These are phyloP conservation scores for Coffea canephora DNA, from an alignment of 257 asterid genomes.

Conservation along the genomic window DNA sequence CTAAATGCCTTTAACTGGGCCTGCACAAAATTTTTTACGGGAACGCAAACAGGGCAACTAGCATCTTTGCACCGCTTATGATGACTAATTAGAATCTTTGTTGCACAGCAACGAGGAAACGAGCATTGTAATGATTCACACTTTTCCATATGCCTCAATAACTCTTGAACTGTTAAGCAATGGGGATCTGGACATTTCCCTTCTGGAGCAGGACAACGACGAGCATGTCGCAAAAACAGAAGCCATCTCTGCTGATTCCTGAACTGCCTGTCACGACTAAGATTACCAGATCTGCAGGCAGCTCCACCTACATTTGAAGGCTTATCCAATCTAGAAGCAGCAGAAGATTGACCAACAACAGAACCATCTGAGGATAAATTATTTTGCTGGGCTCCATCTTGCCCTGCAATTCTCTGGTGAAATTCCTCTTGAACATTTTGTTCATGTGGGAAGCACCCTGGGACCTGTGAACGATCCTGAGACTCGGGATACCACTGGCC, in stretches of 20 bases:
- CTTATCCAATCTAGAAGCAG: slow-evolving; percentile 40
- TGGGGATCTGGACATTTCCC: slow-evolving; percentile 72
- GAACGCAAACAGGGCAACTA: slow-evolving; percentile 82
- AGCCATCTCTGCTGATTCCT: slow-evolving; percentile 80
- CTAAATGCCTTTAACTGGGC: slow-evolving; percentile 47
- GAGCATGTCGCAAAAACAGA: slow-evolving; percentile 85
- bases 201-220: slow-evolving; percentile 71
- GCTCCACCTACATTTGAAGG: slow-evolving; percentile 40
- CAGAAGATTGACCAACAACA: slow-evolving; percentile 47
- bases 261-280: slow-evolving; percentile 58
- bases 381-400: slow-evolving; percentile 68
- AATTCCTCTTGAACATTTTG: slow-evolving; percentile 54
- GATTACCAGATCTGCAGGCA: slow-evolving; percentile 36
- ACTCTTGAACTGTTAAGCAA: slow-evolving; percentile 66
- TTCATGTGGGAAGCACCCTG: slow-evolving; percentile 41
- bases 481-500: slow-evolving; percentile 62
- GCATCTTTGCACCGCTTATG: slow-evolving; percentile 51
- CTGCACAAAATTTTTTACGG: slow-evolving; percentile 61
- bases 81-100: slow-evolving; percentile 59
- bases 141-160: slow-evolving; percentile 60
- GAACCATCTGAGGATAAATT: slow-evolving; percentile 69
- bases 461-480: slow-evolving; percentile 50
- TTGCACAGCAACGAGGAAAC: slow-evolving; percentile 59
- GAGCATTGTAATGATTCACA: slow-evolving; percentile 52
- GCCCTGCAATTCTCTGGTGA: slow-evolving; percentile 51